Conservation (phyloP, 768 basidiomycete species). For the Butyriboletus loyo region DNA sequence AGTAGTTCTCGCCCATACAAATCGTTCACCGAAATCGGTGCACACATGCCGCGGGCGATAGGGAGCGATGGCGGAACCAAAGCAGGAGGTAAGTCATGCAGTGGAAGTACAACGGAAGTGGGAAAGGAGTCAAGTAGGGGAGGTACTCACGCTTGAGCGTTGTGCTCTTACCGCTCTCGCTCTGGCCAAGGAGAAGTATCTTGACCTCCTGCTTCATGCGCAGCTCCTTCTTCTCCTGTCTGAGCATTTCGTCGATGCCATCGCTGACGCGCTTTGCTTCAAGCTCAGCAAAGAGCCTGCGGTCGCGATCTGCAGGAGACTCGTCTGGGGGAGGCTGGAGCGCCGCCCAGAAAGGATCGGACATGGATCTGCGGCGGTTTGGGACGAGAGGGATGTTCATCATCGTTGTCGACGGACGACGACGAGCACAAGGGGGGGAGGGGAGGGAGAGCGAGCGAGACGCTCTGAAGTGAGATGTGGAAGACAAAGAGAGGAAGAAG, state of each 20-base stretch:
- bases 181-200: constrained; percentile 80
- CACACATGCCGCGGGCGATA: not conserved
- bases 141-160: constrained; percentile 78
- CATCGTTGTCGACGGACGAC: constrained; percentile 4
- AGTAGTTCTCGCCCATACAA: not conserved
- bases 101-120: constrained; percentile 1
- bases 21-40: constrained; percentile 1
- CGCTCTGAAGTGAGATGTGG: constrained; percentile 19
- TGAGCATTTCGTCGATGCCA: constrained; percentile 75
- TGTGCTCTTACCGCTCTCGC: constrained; percentile 87
- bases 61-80: not conserved
- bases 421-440: not conserved
- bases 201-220: constrained; percentile 64
- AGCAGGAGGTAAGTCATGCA: not conserved
- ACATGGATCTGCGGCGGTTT: constrained; percentile 45
- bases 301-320: constrained; percentile 62
- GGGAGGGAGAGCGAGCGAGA: constrained; percentile 8
- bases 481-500: constrained; percentile 16
- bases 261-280: constrained; percentile 76
- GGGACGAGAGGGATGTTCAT: constrained; percentile 32
- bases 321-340: constrained; percentile 73
- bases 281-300: constrained; percentile 59
- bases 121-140: constrained; percentile 1
- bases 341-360: constrained; percentile 68
- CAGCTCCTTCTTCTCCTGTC: constrained; percentile 60